These are phyloP conservation scores for Salinomyces thailandicus DNA, from an alignment of 2,329 filamentous ascomycete genomes.

Conservation along the genomic window DNA sequence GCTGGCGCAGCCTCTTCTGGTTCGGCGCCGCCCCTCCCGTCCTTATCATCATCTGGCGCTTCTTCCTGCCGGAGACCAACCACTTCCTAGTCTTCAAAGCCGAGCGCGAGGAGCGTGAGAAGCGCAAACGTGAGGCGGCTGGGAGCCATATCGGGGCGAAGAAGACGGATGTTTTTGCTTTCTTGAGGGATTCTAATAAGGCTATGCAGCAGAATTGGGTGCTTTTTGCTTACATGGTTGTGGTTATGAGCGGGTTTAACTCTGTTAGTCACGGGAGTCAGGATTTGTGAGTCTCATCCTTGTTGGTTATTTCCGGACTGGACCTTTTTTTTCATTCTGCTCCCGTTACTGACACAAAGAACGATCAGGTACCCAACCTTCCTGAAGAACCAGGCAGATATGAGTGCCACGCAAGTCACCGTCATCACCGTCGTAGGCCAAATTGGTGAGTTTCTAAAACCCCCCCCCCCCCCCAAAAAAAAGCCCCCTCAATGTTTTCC, in stretches of 20 bases:
- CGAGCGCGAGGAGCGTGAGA: slow-evolving; percentile 16
- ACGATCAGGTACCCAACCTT: slow-evolving; percentile 27
- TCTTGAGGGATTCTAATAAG: slow-evolving; percentile 12
- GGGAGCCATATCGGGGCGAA: neutral
- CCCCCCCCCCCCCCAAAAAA: too few relatives aligned
- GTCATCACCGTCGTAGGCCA: slow-evolving; percentile 27
- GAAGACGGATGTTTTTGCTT: slow-evolving; percentile 10
- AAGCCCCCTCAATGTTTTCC: too few relatives aligned
- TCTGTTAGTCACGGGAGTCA: slow-evolving; percentile 19
- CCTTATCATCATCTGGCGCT: slow-evolving; percentile 22
- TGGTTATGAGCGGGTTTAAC: slow-evolving; percentile 13
- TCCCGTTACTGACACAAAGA: neutral
- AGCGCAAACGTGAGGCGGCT: slow-evolving; percentile 1
- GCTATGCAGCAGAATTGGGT: slow-evolving; percentile 27
- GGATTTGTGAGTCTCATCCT: too few relatives aligned
- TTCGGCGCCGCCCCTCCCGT: slow-evolving; percentile 29
- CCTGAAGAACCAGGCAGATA: slow-evolving; percentile 27
- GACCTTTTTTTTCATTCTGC: neutral
- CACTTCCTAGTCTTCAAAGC: slow-evolving; percentile 17
- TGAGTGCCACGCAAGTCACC: slow-evolving; percentile 23
- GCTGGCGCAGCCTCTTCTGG: slow-evolving; percentile 26
- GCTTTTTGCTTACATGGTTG: slow-evolving; percentile 27
- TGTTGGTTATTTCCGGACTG: neutral
- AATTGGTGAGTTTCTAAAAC: too few relatives aligned
- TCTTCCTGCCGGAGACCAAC: slow-evolving; percentile 19